Evolutionary conservation across 164 flowering plant species (phyloP).

Genomic region (Chloranthus sessilifolius): DNA sequence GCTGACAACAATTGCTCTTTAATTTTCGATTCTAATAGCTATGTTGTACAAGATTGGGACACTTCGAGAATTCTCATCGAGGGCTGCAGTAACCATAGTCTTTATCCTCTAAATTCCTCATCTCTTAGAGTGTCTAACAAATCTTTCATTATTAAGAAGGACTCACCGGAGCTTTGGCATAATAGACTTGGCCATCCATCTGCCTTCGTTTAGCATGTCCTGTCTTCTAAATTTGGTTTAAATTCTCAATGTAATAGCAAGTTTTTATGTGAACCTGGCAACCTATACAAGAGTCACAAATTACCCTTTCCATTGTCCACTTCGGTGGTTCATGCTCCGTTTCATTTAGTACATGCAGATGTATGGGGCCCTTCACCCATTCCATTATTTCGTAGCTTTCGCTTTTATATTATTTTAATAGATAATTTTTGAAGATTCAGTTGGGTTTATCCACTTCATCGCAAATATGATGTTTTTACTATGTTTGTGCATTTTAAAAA

Average conservation of each 20-base stretch:
- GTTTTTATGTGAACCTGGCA: neutral
- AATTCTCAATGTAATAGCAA: neutral
- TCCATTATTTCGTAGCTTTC: neutral
- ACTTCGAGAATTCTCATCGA: neutral
- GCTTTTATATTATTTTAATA: neutral
- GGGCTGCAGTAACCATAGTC: neutral
- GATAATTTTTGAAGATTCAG: neutral
- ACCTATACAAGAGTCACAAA: neutral
- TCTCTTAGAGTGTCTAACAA: neutral
- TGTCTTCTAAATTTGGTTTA: neutral
- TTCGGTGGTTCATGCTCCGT: neutral
- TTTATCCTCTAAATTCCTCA: neutral
- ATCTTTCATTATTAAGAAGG: neutral
- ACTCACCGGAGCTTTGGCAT: neutral
- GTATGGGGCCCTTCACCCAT: neutral
- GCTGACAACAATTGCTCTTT: neutral
- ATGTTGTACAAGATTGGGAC: neutral
- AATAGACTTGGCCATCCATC: neutral
- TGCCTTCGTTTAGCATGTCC: neutral
- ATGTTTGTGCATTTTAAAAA: neutral
- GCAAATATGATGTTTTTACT: neutral
- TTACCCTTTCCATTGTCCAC: neutral
- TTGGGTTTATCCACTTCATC: neutral
- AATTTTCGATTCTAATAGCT: neutral
- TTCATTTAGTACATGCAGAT: neutral